A percentile compares a stretch with the other conserved stretches of the same genome.
These are phyloP conservation scores for Sphaerobolus stellatus DNA, from an alignment of 1,284 basidiomycete genomes.

Conservation along the genomic window DNA sequence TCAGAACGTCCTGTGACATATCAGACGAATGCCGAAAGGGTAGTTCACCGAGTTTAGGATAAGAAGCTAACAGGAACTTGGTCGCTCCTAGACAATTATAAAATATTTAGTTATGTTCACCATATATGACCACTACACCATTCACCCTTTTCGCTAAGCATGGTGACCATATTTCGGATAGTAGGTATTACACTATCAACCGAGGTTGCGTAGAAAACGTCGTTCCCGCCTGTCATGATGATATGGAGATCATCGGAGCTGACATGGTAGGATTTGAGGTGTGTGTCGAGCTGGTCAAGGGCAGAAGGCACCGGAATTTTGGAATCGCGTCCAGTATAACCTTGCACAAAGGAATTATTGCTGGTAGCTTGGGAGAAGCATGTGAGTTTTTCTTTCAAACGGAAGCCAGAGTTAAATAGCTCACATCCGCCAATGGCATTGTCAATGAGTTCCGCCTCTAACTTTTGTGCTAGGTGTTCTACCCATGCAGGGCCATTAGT, in stretches of 20 bases:
- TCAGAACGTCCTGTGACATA: background rate
- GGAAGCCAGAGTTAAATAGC: background rate
- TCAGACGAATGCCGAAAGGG: background rate
- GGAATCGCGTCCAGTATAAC: background rate
- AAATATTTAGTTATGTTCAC: too few relatives aligned
- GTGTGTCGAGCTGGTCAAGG: constrained; percentile 1
- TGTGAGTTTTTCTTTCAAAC: background rate
- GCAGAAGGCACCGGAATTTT: constrained; percentile 3
- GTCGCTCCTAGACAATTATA: constrained; percentile 1
- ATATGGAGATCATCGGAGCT: constrained; percentile 5
- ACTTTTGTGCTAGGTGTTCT: constrained; percentile 2
- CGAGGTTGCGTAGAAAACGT: constrained; percentile 3
- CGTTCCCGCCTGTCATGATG: constrained; percentile 11
- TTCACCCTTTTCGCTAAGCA: constrained; percentile 1
- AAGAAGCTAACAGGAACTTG: constrained; percentile 7
- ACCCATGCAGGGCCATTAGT: constrained; percentile 12
- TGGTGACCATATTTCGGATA: background rate
- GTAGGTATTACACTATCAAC: constrained; percentile 8
- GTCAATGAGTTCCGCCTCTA: constrained; percentile 6
- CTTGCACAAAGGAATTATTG: constrained; percentile 11
- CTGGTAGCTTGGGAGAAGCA: constrained; percentile 4
- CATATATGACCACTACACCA: background rate
- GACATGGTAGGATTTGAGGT: background rate
- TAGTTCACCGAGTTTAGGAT: constrained; percentile 5
- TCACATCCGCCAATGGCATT: constrained; percentile 10